phyloP scores from a whole-genome alignment of 2,329 filamentous ascomycete genomes.

The Ascochyta lentis region DNA sequence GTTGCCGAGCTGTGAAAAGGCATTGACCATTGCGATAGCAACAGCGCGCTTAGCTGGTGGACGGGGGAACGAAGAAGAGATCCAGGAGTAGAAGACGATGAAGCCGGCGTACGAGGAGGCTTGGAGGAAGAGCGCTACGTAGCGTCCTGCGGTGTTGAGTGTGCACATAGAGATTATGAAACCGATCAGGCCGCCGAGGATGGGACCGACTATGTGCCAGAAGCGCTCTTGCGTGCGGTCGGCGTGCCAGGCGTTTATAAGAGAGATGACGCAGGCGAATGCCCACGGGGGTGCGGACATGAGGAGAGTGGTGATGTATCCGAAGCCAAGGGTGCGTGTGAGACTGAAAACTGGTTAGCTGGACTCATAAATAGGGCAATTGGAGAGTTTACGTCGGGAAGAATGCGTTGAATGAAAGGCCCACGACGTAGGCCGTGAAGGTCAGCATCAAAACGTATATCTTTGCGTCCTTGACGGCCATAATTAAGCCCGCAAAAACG shows the following conservation, averaged over 20 bases:
- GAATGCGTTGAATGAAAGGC: constrained; percentile 49
- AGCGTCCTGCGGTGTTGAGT: constrained; percentile 39
- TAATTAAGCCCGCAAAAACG: constrained; percentile 61
- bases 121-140: constrained; percentile 45
- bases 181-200: constrained; percentile 52
- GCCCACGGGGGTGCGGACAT: constrained; percentile 58
- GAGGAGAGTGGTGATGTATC: constrained; percentile 47
- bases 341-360: constrained; percentile 30
- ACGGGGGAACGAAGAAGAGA: constrained; percentile 54
- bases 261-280: constrained; percentile 55
- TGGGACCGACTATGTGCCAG: constrained; percentile 59
- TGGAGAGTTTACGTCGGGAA: constrained; percentile 29
- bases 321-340: constrained; percentile 48
- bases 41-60: constrained; percentile 67
- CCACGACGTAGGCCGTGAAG: constrained; percentile 67
- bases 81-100: constrained; percentile 49
- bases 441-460: constrained; percentile 70
- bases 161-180: constrained; percentile 51
- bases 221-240: constrained; percentile 59
- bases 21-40: constrained; percentile 67
- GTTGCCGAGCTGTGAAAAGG: constrained; percentile 49
- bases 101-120: constrained; percentile 51
- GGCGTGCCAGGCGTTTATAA: constrained; percentile 60
- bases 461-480: constrained; percentile 67
- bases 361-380: background rate